Evolutionary conservation across 805 yeast genomes (phyloP), one percentile per base, ranked within the genome.

Genomic region (Yamadazyma olivae): DNA sequence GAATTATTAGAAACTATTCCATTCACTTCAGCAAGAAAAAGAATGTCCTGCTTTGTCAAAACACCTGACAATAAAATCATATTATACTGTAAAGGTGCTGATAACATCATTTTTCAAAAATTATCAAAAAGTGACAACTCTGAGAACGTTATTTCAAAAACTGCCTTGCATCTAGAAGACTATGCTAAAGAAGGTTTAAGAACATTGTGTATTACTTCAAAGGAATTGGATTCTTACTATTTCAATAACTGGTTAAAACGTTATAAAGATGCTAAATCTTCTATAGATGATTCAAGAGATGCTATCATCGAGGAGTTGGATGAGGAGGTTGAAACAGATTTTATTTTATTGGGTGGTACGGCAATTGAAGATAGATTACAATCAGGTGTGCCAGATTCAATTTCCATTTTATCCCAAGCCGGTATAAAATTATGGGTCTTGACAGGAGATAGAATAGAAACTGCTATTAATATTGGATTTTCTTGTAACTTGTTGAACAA

Each of bases 361-460:
- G 93, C 89, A 9, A 83, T 84, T 51, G 93, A 84, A 55, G 93
- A 84, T 53, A 67, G 83, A 47, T 68, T 84, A 32, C 93, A 84
- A 54, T 79, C 75, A 27, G 90, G 88, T 40, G 93, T 84, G 15
- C 89, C 91, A 1, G 81, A 77, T 35, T 69, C 91, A 1, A 84
- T 84, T 48, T 74, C 81, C 12, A 55, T 78, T 27, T 66, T 84
- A 33, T 76, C 79, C 5, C 64, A 71, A 32, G 91, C 90, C 0
- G 93, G 93, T 32, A 79, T 84, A 49, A 84, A 84, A 56, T 64
- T 84, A 32, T 84, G 93, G 93, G 90, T 84, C 35, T 67, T 84
- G 20, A 84, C 93, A 7, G 93, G 93, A 45, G 93, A 84, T 58
- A 78, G 81, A 55, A 78, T 84, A 34, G 93, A 84, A 58, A 84